Percentiles rank a stretch among this genome's conserved stretches.
Evolutionary conservation across 306 rosid genomes (phyloP).

Genomic region (Corylus americana): DNA sequence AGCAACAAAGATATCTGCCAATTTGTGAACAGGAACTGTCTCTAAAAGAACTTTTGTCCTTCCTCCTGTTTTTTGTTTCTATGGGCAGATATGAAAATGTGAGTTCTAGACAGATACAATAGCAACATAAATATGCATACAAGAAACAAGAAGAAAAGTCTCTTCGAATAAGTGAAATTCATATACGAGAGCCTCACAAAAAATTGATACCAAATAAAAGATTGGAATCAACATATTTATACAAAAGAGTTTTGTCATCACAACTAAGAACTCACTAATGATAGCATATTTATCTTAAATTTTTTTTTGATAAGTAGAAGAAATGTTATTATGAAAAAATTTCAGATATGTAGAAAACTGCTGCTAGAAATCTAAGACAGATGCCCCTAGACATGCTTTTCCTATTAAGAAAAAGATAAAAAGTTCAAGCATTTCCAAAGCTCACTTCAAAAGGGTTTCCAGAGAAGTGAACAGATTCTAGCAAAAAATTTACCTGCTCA

Average conservation of each 20-base stretch:
- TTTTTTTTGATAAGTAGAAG: background rate
- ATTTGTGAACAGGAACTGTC: constrained; percentile 94
- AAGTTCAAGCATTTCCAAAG: background rate
- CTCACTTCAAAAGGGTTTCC: constrained; percentile 1
- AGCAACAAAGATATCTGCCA: constrained; percentile 98
- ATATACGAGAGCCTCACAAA: background rate
- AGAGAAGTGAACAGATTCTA: constrained; percentile 12
- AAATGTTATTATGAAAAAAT: background rate
- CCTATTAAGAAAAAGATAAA: background rate
- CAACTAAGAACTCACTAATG: background rate
- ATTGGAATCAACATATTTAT: background rate
- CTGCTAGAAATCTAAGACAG: background rate
- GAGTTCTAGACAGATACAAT: constrained; percentile 21
- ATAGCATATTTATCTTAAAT: background rate
- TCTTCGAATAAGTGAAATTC: background rate
- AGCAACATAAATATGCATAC: constrained; percentile 15
- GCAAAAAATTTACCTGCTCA: constrained; percentile 78
- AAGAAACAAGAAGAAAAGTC: constrained; percentile 6
- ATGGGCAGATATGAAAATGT: constrained; percentile 35
- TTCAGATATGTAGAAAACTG: background rate
- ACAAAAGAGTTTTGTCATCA: background rate
- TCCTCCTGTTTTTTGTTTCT: constrained; percentile 98
- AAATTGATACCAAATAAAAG: background rate
- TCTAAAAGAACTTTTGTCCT: constrained; percentile 93
- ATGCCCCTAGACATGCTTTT: background rate